Percentiles rank a stretch among this genome's conserved stretches.
phyloP scores from a whole-genome alignment of 345 rosid genomes.

The Arabidopsis suecica region DNA sequence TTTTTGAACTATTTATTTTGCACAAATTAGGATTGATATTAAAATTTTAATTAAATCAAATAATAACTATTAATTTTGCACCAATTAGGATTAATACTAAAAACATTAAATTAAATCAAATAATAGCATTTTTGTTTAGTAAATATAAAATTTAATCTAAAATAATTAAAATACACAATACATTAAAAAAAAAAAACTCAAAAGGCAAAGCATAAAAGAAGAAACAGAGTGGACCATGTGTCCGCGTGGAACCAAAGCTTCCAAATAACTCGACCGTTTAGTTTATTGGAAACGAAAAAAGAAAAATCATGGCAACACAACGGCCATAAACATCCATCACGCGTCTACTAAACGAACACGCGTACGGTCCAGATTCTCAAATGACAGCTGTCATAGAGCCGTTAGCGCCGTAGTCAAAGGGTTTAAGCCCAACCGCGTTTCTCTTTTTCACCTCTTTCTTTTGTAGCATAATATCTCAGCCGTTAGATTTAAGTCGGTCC shows the following conservation, averaged over 20 bases:
- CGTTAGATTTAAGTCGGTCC: constrained; percentile 37
- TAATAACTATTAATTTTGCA: too few relatives aligned
- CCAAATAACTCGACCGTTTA: constrained; percentile 11
- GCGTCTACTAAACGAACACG: constrained; percentile 15
- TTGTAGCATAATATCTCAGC: not conserved
- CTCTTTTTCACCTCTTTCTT: not conserved
- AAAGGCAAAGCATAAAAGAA: not conserved
- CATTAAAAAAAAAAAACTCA: not conserved
- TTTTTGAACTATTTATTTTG: too few relatives aligned
- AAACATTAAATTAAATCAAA: too few relatives aligned
- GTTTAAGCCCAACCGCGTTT: constrained; percentile 36
- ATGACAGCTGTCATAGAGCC: constrained; percentile 40
- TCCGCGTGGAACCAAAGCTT: constrained; percentile 1
- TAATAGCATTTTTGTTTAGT: too few relatives aligned
- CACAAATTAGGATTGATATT: too few relatives aligned
- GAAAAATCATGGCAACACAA: constrained; percentile 26
- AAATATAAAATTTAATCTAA: not conserved
- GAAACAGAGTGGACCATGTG: constrained; percentile 13
- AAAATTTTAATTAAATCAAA: too few relatives aligned
- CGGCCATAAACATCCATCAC: constrained; percentile 37
- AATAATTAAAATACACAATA: not conserved
- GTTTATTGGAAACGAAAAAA: not conserved
- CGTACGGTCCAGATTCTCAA: constrained; percentile 29
- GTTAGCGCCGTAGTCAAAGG: constrained; percentile 48
- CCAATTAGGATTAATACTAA: too few relatives aligned